Evolutionary conservation across 83 land plant species (phyloP), one percentile per base, ranked within the genome.

Genomic region (Diphasiastrum complanatum): DNA sequence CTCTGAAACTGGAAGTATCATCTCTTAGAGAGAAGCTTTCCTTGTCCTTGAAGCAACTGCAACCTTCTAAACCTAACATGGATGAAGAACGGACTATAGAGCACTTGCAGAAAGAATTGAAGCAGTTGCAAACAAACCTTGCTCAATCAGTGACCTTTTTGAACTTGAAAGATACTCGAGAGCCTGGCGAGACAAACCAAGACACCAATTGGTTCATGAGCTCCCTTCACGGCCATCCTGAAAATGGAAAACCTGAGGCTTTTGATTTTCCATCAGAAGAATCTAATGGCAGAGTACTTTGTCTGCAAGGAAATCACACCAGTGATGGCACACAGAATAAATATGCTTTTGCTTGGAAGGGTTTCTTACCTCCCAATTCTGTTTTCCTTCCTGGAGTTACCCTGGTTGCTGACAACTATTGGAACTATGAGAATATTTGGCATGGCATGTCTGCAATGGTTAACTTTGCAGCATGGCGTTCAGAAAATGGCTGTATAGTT

Each of bases 371-470:
- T 14, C 25, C 24, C 5, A 25, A 25, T 25, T 28, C 58, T 25
- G 25, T 28, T 5, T 54, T 18, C 29, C 11, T 54, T 3, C 58
- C 58, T 18, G 58, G 58, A 54, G 6, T 54, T 4, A 54, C 58
- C n/a, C n/a, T 54, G n/a, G 33, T 54, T 12, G 33, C 33, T 8
- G 58, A 54, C n/a, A 54, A 54, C n/a, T 54, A 54, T 33, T 54
- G 58, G 58, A 33, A 54, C n/a, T 54, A 54, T 28, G 58, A 25
- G 6, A 54, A 54, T 54, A 28, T 33, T 4, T 54, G 58, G 58
- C 58, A 54, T 28, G 25, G 58, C 33, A 26, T 54, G 58, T 26
- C 58, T 6, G 58, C 58, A 4, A 28, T 54, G 33, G n/a, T 54
- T 33, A 22, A 6, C 33, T 30, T 54, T 6, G 58, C 33, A 6